Evolutionary conservation across 345 rosid species (phyloP), one percentile per base, ranked within the genome.

Genomic region (Boechera retrofracta): DNA sequence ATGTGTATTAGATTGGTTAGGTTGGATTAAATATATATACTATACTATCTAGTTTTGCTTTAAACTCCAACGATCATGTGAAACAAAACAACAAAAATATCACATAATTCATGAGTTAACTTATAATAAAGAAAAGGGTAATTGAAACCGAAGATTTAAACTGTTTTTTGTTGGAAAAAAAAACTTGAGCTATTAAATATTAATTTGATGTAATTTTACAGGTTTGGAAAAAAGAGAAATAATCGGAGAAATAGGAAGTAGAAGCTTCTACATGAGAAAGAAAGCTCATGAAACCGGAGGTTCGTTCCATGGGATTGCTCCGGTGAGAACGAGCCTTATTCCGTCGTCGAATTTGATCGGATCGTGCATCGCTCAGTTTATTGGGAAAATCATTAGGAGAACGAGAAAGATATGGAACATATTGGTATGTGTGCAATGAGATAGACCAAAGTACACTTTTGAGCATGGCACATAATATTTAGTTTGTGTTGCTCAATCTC

Each of bases 221-320:
- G 97, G 94, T 77, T 77, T 94, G 80, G 93, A 87, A 6, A 88
- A 82, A 60, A 73, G 90, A 31, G 84, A 83, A 53, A 60, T 76
- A 62, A 86, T 94, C 0, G 94, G 91, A 67, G 91, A 91, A 39
- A 76, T 84, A 52, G 92, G 96, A 3, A 82, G 89, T 77, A 82
- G 96, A 58, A 93, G 83, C 83, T 93, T 93, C 86, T 91, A 84
- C 48, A 73, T 93, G 39, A 81, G 98, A 62, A 86, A 82, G 75
- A 80, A 77, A 81, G 83, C 32, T 78, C 53, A 56, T 55, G 75
- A 48, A 39, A 59, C 47, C 42, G 62, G 47, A 72, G 77, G 51
- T 6, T 42, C 63, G 0, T 47, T 63, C 47, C 18, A 76, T 24
- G 81, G 61, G 41, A 70, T 57, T 18, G 39, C 48, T 67, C 61